Percentiles rank a stretch among this genome's conserved stretches.
Evolutionary conservation across 768 basidiomycete species (phyloP).

Genomic region (Russula emetica): DNA sequence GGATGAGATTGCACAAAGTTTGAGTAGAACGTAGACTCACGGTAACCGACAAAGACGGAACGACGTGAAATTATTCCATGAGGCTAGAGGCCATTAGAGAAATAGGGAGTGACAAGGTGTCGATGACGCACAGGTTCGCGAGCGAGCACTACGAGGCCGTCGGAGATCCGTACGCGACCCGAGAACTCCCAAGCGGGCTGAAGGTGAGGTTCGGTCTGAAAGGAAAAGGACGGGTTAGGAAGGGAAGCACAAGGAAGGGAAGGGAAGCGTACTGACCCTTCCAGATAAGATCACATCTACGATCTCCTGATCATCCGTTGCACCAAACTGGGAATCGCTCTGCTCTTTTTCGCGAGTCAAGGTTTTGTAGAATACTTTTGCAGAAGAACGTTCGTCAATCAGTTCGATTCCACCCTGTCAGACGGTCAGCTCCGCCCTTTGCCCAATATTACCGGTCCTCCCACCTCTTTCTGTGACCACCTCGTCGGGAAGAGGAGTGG

Average conservation of each 20-base stretch:
- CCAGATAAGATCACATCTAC: constrained; percentile 27
- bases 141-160: constrained; percentile 25
- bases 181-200: constrained; percentile 17
- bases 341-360: constrained; percentile 8
- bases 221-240: neutral
- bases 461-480: constrained; percentile 20
- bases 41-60: constrained; percentile 23
- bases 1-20: neutral
- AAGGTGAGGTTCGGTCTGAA: constrained; percentile 14
- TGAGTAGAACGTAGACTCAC: constrained; percentile 1
- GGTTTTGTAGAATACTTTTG: constrained; percentile 22
- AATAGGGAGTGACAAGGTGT: neutral
- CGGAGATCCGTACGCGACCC: constrained; percentile 26
- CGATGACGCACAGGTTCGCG: constrained; percentile 14
- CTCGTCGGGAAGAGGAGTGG: neutral
- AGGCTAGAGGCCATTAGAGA: constrained; percentile 7
- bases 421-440: neutral
- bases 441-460: neutral
- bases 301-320: constrained; percentile 1
- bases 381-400: neutral
- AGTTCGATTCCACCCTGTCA: constrained; percentile 20
- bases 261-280: constrained; percentile 10
- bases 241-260: neutral
- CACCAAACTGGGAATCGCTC: neutral
- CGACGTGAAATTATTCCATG: neutral